Conservation (phyloP, 176 grass and related monocot species). For the Aegilops sharonensis region DNA sequence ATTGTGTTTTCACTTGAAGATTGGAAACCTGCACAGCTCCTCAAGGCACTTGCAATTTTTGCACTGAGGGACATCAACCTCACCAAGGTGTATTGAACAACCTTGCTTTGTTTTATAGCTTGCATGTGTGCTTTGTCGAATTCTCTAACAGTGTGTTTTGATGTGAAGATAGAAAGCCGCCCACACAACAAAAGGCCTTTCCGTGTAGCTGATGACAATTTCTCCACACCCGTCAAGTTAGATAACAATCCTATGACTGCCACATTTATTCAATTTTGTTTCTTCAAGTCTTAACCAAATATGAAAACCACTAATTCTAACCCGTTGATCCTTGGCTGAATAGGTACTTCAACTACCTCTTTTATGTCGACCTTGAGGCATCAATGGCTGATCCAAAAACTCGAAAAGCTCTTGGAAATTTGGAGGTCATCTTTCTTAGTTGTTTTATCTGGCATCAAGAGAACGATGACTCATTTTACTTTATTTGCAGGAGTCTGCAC, state of each 20-base stretch:
- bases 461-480: conserved; percentile 21
- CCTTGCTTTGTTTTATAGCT: conserved; percentile 32
- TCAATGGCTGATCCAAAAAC: conserved; percentile 85
- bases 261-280: conserved; percentile 6
- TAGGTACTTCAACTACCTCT: conserved; percentile 96
- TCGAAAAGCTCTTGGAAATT: conserved; percentile 81
- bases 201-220: conserved; percentile 58
- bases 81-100: conserved; percentile 60
- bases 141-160: conserved; percentile 10
- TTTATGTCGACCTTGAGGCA: conserved; percentile 90
- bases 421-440: conserved; percentile 56
- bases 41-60: conserved; percentile 91
- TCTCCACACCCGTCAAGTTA: conserved; percentile 62
- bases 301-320: neutral
- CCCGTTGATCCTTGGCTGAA: neutral
- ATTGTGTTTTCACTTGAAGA: conserved; percentile 98
- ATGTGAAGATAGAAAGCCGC: conserved; percentile 85
- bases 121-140: conserved; percentile 19
- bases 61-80: conserved; percentile 88
- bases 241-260: conserved; percentile 8
- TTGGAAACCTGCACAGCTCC: conserved; percentile 71
- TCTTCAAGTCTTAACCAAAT: neutral
- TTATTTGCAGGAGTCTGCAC: conserved; percentile 78
- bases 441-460: neutral
- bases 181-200: conserved; percentile 76